Percentiles rank a stretch among this genome's conserved stretches.
phyloP scores from a whole-genome alignment of 1,284 basidiomycete species.

The Pseudozyma pruni region DNA sequence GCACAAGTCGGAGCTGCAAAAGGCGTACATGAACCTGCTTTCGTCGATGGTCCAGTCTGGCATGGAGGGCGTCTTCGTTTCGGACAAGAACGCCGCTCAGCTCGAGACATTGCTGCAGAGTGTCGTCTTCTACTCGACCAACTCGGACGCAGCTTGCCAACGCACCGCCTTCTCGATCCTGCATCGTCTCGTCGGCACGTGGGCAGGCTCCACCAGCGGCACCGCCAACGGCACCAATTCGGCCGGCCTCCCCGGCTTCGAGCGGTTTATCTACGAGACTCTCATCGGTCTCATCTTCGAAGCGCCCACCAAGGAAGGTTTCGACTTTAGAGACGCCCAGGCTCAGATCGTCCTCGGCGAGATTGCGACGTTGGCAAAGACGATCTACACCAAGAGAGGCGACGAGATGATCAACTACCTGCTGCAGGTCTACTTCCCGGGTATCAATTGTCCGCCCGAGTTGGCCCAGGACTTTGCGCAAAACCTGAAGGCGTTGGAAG shows the following conservation, averaged over 20 bases:
- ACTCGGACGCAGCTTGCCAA: conserved; percentile 72
- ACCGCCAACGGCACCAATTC: conserved; percentile 33
- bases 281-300: conserved; percentile 85
- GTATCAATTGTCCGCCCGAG: conserved; percentile 84
- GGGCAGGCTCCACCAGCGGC: conserved; percentile 72
- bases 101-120: conserved; percentile 81
- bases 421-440: conserved; percentile 81
- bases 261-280: conserved; percentile 89
- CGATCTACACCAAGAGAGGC: conserved; percentile 80
- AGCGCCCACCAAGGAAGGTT: conserved; percentile 80
- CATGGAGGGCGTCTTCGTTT: conserved; percentile 85
- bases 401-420: conserved; percentile 87
- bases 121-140: conserved; percentile 71
- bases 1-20: conserved; percentile 85
- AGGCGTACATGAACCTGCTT: conserved; percentile 86
- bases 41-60: conserved; percentile 80
- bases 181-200: conserved; percentile 76
- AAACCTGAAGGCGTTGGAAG: conserved; percentile 70
- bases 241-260: conserved; percentile 82
- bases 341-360: conserved; percentile 51
- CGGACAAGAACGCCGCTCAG: conserved; percentile 82
- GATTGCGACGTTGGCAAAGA: conserved; percentile 76
- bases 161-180: conserved; percentile 86
- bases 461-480: conserved; percentile 78
- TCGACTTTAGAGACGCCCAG: conserved; percentile 89